phyloP scores from a whole-genome alignment of 176 grass and related monocot genomes.

The Phragmites australis region DNA sequence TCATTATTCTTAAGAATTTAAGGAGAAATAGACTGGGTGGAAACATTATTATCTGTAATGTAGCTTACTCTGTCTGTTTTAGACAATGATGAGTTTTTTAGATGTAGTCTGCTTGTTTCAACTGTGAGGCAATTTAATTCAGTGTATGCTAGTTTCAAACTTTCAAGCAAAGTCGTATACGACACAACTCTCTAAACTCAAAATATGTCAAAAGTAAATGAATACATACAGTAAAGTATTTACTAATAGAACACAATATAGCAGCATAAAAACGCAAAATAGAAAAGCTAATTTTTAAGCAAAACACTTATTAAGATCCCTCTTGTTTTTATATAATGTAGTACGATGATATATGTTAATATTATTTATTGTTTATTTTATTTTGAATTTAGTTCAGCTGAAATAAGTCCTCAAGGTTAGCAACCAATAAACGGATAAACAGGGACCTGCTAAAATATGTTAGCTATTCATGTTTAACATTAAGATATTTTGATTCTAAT shows the following conservation, averaged over 20 bases:
- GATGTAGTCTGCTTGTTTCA: not conserved
- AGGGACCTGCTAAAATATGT: not conserved
- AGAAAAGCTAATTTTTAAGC: too few species aligned
- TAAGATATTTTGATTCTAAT: not conserved
- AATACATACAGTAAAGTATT: not conserved
- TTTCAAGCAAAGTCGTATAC: not conserved
- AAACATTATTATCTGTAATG: not conserved
- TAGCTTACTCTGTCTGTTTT: not conserved
- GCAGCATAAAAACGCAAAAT: too few species aligned
- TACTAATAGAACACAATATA: not conserved
- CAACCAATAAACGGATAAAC: not conserved
- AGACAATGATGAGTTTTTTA: not conserved
- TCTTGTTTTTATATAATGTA: not conserved
- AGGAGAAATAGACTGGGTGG: not conserved
- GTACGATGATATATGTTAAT: too few species aligned
- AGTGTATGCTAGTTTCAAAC: not conserved
- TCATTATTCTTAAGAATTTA: constrained; percentile 29
- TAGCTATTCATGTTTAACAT: not conserved
- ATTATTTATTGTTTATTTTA: not conserved
- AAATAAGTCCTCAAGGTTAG: not conserved
- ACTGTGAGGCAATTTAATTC: not conserved
- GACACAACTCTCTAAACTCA: not conserved
- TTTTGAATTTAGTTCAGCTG: not conserved
- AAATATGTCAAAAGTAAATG: not conserved
- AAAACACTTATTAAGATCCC: too few species aligned